These are phyloP conservation scores for Pterocarpus santalinus DNA, from an alignment of 306 rosid genomes.

Conservation along the genomic window DNA sequence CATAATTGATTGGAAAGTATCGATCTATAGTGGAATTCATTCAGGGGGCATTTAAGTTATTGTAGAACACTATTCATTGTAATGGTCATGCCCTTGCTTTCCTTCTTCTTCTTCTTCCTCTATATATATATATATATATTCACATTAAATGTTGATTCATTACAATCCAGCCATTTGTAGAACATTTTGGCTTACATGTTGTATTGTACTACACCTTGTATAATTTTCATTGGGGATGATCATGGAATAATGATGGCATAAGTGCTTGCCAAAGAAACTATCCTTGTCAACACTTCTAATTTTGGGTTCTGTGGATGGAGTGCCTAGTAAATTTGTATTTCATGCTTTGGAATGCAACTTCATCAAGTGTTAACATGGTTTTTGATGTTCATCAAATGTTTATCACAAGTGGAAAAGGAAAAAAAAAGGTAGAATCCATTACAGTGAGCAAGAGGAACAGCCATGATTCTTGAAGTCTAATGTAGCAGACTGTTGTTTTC, in stretches of 20 bases:
- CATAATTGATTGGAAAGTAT: slow-evolving; percentile 27
- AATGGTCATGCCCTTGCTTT: slow-evolving; percentile 37
- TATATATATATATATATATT: slow-evolving; percentile 23
- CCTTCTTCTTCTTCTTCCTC: slow-evolving; percentile 24
- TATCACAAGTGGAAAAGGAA: too few relatives aligned
- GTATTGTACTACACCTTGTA: slow-evolving; percentile 44
- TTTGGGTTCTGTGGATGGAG: background rate
- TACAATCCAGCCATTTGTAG: slow-evolving; percentile 34
- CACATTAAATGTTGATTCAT: slow-evolving; percentile 46
- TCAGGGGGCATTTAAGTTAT: slow-evolving; percentile 41
- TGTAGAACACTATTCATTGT: slow-evolving; percentile 36
- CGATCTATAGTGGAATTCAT: slow-evolving; percentile 30
- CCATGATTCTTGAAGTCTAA: background rate
- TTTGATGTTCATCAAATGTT: background rate
- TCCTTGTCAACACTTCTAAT: slow-evolving; percentile 20
- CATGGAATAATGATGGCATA: slow-evolving; percentile 50
- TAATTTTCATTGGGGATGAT: slow-evolving; percentile 40
- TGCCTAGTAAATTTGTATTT: slow-evolving; percentile 27
- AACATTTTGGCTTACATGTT: slow-evolving; percentile 44
- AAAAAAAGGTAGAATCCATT: too few relatives aligned
- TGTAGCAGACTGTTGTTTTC: background rate
- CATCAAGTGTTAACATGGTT: slow-evolving; percentile 4
- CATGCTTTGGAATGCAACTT: slow-evolving; percentile 15
- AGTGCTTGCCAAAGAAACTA: slow-evolving; percentile 28
- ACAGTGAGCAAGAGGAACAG: background rate